Conservation (phyloP, 768 basidiomycete genomes). For the Amanita subjunquillea region DNA sequence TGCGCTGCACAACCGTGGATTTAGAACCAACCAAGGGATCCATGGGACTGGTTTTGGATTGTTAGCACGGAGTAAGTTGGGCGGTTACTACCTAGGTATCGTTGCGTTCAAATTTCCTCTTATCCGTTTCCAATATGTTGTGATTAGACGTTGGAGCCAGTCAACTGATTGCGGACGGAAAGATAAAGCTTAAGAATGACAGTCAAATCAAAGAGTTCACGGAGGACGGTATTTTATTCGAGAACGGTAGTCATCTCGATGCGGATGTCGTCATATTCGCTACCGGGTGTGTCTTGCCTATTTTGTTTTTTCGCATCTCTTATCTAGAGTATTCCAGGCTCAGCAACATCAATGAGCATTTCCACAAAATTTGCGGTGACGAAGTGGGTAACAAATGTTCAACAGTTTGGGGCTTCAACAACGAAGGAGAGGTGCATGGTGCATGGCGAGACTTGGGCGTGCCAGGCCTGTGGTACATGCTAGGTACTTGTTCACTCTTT, state of each 20-base stretch:
- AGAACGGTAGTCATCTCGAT: constrained; percentile 30
- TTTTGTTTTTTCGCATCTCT: not conserved
- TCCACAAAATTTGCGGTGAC: constrained; percentile 31
- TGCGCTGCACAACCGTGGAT: constrained; percentile 35
- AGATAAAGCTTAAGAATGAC: constrained; percentile 59
- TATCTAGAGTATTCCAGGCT: constrained; percentile 19
- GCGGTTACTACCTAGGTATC: constrained; percentile 29
- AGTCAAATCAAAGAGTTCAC: constrained; percentile 32
- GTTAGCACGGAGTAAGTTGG: constrained; percentile 20
- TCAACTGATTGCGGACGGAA: constrained; percentile 48
- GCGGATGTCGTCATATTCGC: constrained; percentile 43
- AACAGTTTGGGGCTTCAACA: constrained; percentile 50
- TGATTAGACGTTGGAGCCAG: constrained; percentile 40
- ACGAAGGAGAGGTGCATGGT: constrained; percentile 49
- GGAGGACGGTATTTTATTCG: constrained; percentile 29
- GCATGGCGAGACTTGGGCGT: constrained; percentile 38
- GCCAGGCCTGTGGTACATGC: constrained; percentile 45
- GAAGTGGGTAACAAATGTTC: constrained; percentile 32
- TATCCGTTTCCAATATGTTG: not conserved
- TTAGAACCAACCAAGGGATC: constrained; percentile 30
- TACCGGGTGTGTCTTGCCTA: constrained; percentile 23
- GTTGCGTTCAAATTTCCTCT: not conserved
- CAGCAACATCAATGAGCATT: constrained; percentile 27
- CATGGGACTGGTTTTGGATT: constrained; percentile 30
- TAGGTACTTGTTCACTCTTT: constrained; percentile 27